Base-by-base conservation (phyloP, 306 rosid genomes). In the Pterocarpus macrocarpus region DNA sequence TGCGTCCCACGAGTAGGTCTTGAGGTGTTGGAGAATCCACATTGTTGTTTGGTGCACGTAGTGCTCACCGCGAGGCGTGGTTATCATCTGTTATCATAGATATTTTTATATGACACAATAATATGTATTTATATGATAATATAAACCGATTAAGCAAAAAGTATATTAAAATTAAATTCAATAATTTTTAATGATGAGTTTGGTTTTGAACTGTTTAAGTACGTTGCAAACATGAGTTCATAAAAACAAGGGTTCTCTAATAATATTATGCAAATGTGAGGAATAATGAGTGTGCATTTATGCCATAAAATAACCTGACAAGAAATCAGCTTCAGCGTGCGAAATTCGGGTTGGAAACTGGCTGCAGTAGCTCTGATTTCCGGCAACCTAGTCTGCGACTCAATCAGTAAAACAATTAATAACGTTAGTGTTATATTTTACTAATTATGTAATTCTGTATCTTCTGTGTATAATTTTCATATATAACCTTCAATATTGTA, bases 1-100 rank as follows among this genome's bases (percentile, higher is more conserved):
- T 35, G 95, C 90, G 22, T 87, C 97, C 97, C 95, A 91, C 9
- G 86, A 55, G 49, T 77, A 91, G 52, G 17, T 79, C 59, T 81
- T 83, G 1, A 86, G 84, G 5, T 49, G 38, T 2, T 84, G 81
- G 10, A 84, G 81, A 12, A 84, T 84, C 74, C 78, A 50, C 74
- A 69, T 74, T 80, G 84, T 69, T 7, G 84, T 75, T 84, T 84
- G 84, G 64, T 84, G 87, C 15, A 75, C 78, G 5, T 50, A 69
- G 6, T 35, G 61, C 38, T 39, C 65, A 3, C 68, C 84, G 16
- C 3, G 9, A 38, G 78, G 81, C 5, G 81, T 84, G 11, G 15
- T 68, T 74, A 74, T 74, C 87, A 84, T 84, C 87, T 84, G 59
- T 78, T 5, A 43, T 45, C 43, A 77, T 63, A 32, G 41, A 38